Evolutionary conservation across 192 early-diverging fungal genomes (phyloP), one percentile per base, ranked within the genome.

Genomic region (Coemansia javaensis): DNA sequence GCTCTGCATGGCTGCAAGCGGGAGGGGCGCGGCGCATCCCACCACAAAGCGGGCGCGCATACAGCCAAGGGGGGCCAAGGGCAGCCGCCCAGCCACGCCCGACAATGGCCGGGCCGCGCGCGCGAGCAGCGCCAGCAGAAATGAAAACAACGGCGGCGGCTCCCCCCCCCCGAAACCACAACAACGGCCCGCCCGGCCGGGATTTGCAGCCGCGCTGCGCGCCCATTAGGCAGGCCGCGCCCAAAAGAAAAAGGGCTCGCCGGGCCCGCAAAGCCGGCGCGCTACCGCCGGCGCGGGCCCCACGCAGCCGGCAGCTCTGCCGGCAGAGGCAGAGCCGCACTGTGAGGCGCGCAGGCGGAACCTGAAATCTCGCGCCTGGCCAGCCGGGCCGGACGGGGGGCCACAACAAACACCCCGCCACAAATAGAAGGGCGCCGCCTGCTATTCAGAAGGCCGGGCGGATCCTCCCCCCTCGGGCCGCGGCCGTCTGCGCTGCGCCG

Each of bases 351-450:
- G 32, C 32, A 32, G 44, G 32, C 30, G 44, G 44, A 45, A 45
- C 44, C 6, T 33, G 43, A 6, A 3, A 8, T 7, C 36, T 39
- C 14, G 31, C 33, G 32, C 25, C 37, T 21, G 36, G 28, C 17
- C 37, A 22, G 43, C 4, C 23, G 6, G 39, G n/a, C 20, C n/a
- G 2, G 4, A 14, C n/a, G 30, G 32, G 21, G 32, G 50, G 44
- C 47, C 50, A 59, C 25, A 59, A 59, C 47, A 59, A 42, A 43
- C 20, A 36, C 37, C 53, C 37, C 28, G 50, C 50, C 50, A 53
- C 40, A 53, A 53, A 53, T 53, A 38, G 50, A 53, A 41, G 50
- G 40, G 32, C 40, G 8, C 21, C 18, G 21, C 14, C 31, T 30
- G 40, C 23, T 30, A n/a, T n/a, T n/a, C n/a, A n/a, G n/a, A n/a